Percentiles rank a stretch among this genome's conserved stretches.
Evolutionary conservation across 108 stramenopile species (phyloP).

Genomic region (Skeletonema tropicum): DNA sequence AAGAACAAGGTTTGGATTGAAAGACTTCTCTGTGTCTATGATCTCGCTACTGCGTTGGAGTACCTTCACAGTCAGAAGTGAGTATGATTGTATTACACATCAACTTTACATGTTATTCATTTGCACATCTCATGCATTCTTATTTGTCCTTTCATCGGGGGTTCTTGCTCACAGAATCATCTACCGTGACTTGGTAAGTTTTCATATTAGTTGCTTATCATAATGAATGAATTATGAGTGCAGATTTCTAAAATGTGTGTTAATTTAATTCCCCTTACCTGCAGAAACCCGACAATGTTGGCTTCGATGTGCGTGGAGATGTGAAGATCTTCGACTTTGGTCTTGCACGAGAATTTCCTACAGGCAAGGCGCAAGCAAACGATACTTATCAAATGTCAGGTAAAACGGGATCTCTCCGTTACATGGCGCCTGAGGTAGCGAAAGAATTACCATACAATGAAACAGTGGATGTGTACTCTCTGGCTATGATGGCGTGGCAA

Average conservation of each 20-base stretch:
- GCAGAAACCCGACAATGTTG: constrained; percentile 51
- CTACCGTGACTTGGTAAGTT: constrained; percentile 71
- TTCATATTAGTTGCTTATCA: neutral
- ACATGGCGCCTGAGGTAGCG: constrained; percentile 86
- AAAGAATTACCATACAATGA: constrained; percentile 84
- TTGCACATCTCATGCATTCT: neutral
- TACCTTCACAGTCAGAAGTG: constrained; percentile 74
- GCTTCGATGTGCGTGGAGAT: constrained; percentile 52
- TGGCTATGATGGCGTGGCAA: constrained; percentile 84
- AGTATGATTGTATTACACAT: constrained; percentile 24
- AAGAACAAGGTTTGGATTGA: constrained; percentile 53
- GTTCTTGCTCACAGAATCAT: constrained; percentile 52
- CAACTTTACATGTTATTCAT: neutral
- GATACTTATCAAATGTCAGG: constrained; percentile 57
- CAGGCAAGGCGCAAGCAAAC: constrained; percentile 10
- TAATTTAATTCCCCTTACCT: neutral
- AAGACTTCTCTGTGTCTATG: constrained; percentile 74
- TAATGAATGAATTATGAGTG: neutral
- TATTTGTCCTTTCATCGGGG: neutral
- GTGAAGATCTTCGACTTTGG: constrained; percentile 75
- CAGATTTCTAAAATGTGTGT: neutral
- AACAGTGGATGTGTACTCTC: constrained; percentile 87
- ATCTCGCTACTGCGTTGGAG: constrained; percentile 74
- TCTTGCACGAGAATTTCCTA: constrained; percentile 58
- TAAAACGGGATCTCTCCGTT: constrained; percentile 57